Evolutionary conservation across 2,329 filamentous ascomycete species (phyloP), one percentile per base, ranked within the genome.

Genomic region (Talaromyces sp.): DNA sequence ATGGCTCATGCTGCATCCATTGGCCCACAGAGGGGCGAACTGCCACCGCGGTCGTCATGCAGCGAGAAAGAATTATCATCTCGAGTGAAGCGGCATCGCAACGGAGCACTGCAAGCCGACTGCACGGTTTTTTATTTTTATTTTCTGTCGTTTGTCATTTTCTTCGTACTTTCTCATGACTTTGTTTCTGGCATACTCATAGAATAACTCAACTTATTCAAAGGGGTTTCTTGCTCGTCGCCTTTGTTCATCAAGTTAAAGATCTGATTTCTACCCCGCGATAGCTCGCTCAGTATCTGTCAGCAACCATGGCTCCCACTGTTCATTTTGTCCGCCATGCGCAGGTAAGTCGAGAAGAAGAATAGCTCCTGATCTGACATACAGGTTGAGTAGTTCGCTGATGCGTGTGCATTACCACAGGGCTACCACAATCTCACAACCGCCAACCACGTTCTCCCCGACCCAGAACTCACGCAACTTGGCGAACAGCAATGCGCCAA

Each of bases 381-480:
- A 14, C 16, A 40, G 36, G 16, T 8, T n/a, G 36, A 6, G 36
- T n/a, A 14, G 14, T 23, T 44, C 40, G 5, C 12, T 16, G 30
- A 31, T 42, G n/a, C 59, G 8, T 5, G 42, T 23, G 42, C 10
- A 47, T 53, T 16, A 8, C n/a, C 12, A 23, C 82, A 91, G 78
- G 92, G 91, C 76, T 86, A 85, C 72, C 93, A 96, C 83, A 96
- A 96, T 75, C 84, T 95, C 70, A 81, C 70, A 65, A 69, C 79
- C 30, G 88, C 83, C 65, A 91, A 93, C 76, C 89, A 93, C 72
- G 71, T 78, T 64, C 79, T 96, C 47, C 87, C 74, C n/a, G 93
- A 97, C 71, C 92, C 93, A 1, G 79, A 85, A 63, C 84, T 96
- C 59, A 96, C 93, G 1, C 80, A 85, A 0, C 81, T 88, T n/a